Base-by-base conservation (phyloP, 2,329 filamentous ascomycete species). In the Calycina herbarum region DNA sequence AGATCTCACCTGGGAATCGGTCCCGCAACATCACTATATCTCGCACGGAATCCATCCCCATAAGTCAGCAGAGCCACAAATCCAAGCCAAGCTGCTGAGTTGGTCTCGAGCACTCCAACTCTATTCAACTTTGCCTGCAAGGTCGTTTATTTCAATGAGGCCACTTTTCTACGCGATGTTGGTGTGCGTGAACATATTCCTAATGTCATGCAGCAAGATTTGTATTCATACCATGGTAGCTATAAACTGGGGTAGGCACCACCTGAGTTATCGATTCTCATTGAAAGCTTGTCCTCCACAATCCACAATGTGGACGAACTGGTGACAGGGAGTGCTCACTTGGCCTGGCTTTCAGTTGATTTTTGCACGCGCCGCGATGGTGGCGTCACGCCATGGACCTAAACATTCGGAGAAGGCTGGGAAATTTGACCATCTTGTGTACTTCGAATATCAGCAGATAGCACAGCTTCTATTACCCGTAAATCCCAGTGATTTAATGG, bases 141-240 rank as follows among this genome's bases (percentile, higher is more conserved):
- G 27, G 27, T 56, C 59, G 29, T 62, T 63, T 60, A 66, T n/a
- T 33, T 38, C 40, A 45, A 42, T 62, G 42, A 66, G 62, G 42
- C 65, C 62, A 66, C 59, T 62, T 66, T 48, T 62, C 51, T 59
- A 62, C 51, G 42, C 59, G 51, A 62, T 29, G 59, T 54, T 35
- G 59, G 62, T 54, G 29, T 31, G 58, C 40, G 38, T 57, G 13
- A 31, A 62, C 61, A 38, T n/a, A 27, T 62, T 67, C 66, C 62
- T 54, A 66, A 65, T 69, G 67, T 64, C 63, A 69, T 69, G 69
- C 69, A 68, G 69, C 48, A 58, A 27, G 31, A 59, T 61, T 59
- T 59, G 59, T 62, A 62, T 51, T 33, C 57, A 61, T 66, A 66
- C 62, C 62, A 66, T 66, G 62, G 65, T 66, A 66, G 31, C 62